Percentiles rank a stretch among this genome's conserved stretches.
Evolutionary conservation across 75 land plant species (phyloP).

Genomic region (Cunninghamia lanceolata): DNA sequence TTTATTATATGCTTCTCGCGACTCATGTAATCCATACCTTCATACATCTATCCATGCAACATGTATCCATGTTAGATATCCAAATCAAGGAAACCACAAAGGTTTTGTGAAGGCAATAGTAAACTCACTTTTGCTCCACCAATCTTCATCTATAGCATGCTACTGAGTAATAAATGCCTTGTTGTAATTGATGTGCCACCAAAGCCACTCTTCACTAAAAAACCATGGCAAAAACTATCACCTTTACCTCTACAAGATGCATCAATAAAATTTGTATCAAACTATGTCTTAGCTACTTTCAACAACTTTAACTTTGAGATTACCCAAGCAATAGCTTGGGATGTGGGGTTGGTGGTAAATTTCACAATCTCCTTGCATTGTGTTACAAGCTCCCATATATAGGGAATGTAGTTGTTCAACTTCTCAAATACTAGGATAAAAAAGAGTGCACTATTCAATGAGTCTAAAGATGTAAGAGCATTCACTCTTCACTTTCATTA

Average conservation of each 20-base stretch:
- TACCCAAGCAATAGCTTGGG: not conserved
- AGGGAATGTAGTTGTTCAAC: not conserved
- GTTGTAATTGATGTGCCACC: not conserved
- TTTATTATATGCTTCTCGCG: not conserved
- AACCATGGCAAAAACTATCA: not conserved
- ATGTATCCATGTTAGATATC: not conserved
- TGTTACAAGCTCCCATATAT: too few relatives aligned
- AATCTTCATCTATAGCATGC: not conserved
- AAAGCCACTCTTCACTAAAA: not conserved
- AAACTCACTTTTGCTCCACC: not conserved
- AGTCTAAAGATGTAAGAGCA: not conserved
- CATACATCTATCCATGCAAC: not conserved
- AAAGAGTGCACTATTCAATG: not conserved
- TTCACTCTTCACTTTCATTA: not conserved
- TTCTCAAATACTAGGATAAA: too few relatives aligned
- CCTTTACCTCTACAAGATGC: not conserved
- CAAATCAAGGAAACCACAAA: not conserved
- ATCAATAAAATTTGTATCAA: not conserved
- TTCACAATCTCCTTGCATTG: not conserved
- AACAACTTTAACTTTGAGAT: not conserved
- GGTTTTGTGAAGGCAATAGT: not conserved
- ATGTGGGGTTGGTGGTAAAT: not conserved
- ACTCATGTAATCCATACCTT: not conserved
- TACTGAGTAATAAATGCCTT: not conserved
- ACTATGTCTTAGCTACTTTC: not conserved